phyloP scores from a whole-genome alignment of 768 basidiomycete genomes.

The Psilocybe subaeruginosa region DNA sequence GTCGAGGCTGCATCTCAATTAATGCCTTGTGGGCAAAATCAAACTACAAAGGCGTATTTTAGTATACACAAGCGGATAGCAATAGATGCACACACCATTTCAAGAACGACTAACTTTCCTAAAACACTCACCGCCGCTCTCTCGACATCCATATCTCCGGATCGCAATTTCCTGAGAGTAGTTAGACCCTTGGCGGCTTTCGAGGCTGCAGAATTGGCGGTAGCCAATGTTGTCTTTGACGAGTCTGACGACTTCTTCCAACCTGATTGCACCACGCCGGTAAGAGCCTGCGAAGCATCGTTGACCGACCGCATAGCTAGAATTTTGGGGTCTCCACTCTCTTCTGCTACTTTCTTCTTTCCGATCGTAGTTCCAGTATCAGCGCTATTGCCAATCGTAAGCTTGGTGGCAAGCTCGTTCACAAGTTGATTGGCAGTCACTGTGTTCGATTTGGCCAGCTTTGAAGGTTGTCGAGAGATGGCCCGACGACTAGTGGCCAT shows the following conservation, averaged over 20 bases:
- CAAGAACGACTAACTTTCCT: slow-evolving; percentile 67
- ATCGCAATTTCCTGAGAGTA: slow-evolving; percentile 45
- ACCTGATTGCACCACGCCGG: slow-evolving; percentile 54
- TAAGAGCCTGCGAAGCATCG: slow-evolving; percentile 58
- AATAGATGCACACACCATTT: slow-evolving; percentile 59
- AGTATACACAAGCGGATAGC: slow-evolving; percentile 3
- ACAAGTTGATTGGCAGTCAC: slow-evolving; percentile 17
- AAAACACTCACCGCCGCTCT: slow-evolving; percentile 69
- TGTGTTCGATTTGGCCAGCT: slow-evolving; percentile 10
- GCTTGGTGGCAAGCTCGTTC: slow-evolving; percentile 17
- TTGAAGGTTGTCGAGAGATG: slow-evolving; percentile 14
- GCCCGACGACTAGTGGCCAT: slow-evolving; percentile 14
- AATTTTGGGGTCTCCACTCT: slow-evolving; percentile 26
- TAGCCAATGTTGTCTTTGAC: slow-evolving; percentile 31
- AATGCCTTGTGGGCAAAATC: slow-evolving; percentile 51
- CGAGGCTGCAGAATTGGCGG: slow-evolving; percentile 36
- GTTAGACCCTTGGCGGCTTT: slow-evolving; percentile 48
- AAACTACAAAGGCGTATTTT: slow-evolving; percentile 41
- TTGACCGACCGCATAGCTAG: slow-evolving; percentile 70
- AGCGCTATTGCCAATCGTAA: slow-evolving; percentile 13
- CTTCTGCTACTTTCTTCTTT: slow-evolving; percentile 29
- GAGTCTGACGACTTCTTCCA: slow-evolving; percentile 51
- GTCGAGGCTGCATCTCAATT: slow-evolving; percentile 44
- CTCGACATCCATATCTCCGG: slow-evolving; percentile 67
- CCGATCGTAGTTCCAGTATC: slow-evolving; percentile 21